These are phyloP conservation scores for Ephemerocybe angulata DNA, from an alignment of 768 basidiomycete species.

Conservation along the genomic window DNA sequence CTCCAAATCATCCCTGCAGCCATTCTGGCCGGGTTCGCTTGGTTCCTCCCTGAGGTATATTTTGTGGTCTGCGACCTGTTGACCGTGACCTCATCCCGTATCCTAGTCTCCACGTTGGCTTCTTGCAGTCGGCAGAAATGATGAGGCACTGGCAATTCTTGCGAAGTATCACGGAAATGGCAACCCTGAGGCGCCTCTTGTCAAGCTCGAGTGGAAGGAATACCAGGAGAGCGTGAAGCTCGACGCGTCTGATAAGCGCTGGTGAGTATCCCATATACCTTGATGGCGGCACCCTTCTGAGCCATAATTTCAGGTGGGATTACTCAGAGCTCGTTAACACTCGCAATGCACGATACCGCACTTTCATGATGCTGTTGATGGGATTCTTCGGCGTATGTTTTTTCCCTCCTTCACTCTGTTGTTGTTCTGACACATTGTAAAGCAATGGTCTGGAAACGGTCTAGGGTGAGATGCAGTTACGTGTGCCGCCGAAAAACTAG, in stretches of 20 bases:
- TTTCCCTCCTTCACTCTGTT: not conserved
- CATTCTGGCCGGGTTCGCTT: constrained; percentile 31
- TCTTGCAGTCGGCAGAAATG: constrained; percentile 44
- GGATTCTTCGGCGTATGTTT: constrained; percentile 45
- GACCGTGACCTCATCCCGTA: not conserved
- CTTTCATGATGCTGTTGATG: constrained; percentile 48
- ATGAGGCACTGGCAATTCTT: constrained; percentile 46
- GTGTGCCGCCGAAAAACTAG: not conserved
- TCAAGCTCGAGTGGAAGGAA: constrained; percentile 49
- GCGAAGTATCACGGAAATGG: constrained; percentile 52
- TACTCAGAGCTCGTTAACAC: constrained; percentile 48
- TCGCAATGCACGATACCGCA: constrained; percentile 43
- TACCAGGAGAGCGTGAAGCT: constrained; percentile 46
- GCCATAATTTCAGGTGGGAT: constrained; percentile 37
- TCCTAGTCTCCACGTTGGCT: constrained; percentile 52
- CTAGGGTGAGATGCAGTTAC: constrained; percentile 33
- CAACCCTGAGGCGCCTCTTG: constrained; percentile 46
- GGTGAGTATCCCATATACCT: constrained; percentile 30
- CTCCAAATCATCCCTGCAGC: constrained; percentile 49
- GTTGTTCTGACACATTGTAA: not conserved
- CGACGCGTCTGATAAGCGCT: constrained; percentile 54
- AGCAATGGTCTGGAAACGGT: constrained; percentile 56
- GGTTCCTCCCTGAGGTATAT: constrained; percentile 35
- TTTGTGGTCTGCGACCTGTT: not conserved
- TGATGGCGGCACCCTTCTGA: not conserved